phyloP scores from a whole-genome alignment of 495 filamentous ascomycete genomes.

The Aspergillus kassunensis region DNA sequence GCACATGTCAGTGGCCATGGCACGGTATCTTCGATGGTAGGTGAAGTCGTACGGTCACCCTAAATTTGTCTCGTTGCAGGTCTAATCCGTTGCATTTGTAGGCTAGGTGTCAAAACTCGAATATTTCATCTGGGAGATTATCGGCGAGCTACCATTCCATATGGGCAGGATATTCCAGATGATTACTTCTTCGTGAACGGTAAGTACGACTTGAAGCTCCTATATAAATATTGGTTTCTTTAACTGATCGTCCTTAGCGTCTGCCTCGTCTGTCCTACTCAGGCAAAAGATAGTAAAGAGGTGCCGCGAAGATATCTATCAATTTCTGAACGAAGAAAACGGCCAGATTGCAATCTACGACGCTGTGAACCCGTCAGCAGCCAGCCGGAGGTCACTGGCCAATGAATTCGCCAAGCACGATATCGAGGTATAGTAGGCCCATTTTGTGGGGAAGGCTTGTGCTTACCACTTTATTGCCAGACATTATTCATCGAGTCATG shows the following conservation, averaged over 20 bases:
- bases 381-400: conserved; percentile 78
- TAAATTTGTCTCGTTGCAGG: too few species aligned
- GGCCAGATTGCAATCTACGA: conserved; percentile 99
- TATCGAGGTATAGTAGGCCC: conserved; percentile 61
- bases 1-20: conserved; percentile 92
- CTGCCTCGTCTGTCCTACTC: conserved; percentile 77
- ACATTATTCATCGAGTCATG: conserved; percentile 96
- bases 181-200: conserved; percentile 98
- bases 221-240: neutral
- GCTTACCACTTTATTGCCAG: conserved; percentile 34
- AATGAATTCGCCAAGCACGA: conserved; percentile 97
- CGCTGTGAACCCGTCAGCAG: conserved; percentile 89
- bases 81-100: conserved; percentile 34
- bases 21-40: conserved; percentile 91
- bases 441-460: neutral
- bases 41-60: conserved; percentile 21
- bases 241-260: conserved; percentile 46
- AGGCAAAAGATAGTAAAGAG: conserved; percentile 97
- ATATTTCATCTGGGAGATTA: conserved; percentile 98
- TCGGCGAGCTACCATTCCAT: conserved; percentile 82
- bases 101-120: conserved; percentile 95
- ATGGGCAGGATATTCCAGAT: conserved; percentile 82
- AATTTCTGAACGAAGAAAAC: conserved; percentile 93
- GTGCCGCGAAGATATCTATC: conserved; percentile 94
- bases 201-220: conserved; percentile 18